Evolutionary conservation across 2,329 filamentous ascomycete genomes (phyloP), one percentile per base, ranked within the genome.

Genomic region (Ceratocystis destructans): DNA sequence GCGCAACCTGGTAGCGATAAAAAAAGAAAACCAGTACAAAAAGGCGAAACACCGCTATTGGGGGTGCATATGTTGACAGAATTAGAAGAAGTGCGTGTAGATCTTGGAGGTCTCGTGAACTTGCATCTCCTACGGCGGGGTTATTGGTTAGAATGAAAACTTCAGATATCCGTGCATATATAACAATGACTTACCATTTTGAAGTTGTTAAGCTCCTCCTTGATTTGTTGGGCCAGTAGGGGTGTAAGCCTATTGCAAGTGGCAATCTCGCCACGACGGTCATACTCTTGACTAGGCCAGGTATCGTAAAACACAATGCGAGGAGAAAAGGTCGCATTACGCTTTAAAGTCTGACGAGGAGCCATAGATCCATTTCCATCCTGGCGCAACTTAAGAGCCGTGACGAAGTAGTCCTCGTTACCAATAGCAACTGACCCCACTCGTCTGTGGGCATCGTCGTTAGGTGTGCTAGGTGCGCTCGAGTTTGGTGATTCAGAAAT

Each of bases 1-100:
- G 37, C 12, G 37, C 37, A 3, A 4, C 37, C 37, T 15, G 12
- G 37, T 41, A 10, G 37, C 57, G 65, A 62, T 45, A 33, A 53
- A 64, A 53, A 64, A 28, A 22, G 44, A 46, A 67, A 37, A 12
- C 3, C 22, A 20, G 48, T 53, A 25, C 20, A 22, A 15, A 12
- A 53, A 53, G 15, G 4, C 15, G 22, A 28, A 12, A 2, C 22
- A 15, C 48, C 48, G 25, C 22, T 69, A 67, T 69, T 57, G 57
- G 37, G 25, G 20, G 3, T 72, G 71, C 71, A 70, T 70, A 71
- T 69, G 70, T 72, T 68, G 68, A 68, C 71, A 71, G 81, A 78
- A 77, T 93, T 84, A 99, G 82, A 99, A 97, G 83, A 99, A 99
- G 83, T 99, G 94, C 72, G 94, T 99, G 81, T 99, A 96, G 73